Conservation (phyloP, 768 basidiomycete species). For the Trametopsis cervina region DNA sequence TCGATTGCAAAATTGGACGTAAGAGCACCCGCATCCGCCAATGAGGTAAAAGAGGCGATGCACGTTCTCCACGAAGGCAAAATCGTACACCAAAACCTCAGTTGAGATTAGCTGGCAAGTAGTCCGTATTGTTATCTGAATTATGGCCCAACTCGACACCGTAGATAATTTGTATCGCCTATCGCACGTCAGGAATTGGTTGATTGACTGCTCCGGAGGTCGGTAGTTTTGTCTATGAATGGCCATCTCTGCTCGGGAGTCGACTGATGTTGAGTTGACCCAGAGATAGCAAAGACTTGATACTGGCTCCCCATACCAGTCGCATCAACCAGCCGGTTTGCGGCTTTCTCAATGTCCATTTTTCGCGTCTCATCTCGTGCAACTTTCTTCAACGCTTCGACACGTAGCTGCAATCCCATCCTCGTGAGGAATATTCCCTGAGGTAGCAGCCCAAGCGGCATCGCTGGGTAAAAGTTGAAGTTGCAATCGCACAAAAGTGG, state of each 20-base stretch:
- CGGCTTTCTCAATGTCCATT: conserved; percentile 49
- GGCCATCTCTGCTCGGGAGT: conserved; percentile 19
- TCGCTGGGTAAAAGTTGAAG: conserved; percentile 22
- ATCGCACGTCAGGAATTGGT: background rate
- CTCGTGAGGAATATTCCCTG: conserved; percentile 74
- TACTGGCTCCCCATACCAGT: conserved; percentile 88
- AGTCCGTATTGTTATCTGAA: background rate
- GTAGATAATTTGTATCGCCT: no score
- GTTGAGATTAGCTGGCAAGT: background rate
- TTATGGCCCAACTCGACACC: background rate
- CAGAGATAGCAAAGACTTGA: conserved; percentile 60
- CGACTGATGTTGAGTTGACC: conserved; percentile 7
- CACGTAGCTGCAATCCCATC: conserved; percentile 68
- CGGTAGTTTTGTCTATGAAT: conserved; percentile 10
- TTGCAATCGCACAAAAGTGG: background rate
- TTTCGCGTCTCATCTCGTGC: conserved; percentile 44
- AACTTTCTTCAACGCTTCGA: conserved; percentile 50
- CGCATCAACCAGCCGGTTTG: conserved; percentile 67
- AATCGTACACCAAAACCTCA: background rate
- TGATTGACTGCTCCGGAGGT: background rate
- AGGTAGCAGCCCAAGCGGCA: conserved; percentile 58
- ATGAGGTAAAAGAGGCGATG: no score
- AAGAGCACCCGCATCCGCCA: no score
- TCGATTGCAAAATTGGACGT: background rate
- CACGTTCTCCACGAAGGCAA: background rate